Percentiles rank a stretch among this genome's conserved stretches.
Conservation (phyloP, 2,329 filamentous ascomycete genomes). For the Acephala macrosclerotiorum region DNA sequence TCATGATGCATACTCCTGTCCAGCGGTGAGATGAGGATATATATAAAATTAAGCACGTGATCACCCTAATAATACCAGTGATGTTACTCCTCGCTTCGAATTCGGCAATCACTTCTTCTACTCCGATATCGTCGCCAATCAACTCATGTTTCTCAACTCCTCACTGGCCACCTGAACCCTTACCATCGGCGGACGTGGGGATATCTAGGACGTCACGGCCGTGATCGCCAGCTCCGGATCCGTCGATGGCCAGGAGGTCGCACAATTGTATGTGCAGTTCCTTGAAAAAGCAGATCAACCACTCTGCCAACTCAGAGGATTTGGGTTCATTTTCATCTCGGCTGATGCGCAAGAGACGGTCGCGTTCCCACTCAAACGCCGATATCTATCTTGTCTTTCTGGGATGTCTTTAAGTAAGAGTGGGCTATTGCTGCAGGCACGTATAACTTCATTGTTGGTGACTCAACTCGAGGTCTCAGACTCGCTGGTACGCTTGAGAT, state of each 20-base stretch:
- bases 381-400: slow-evolving; percentile 71
- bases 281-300: slow-evolving; percentile 48
- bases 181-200: slow-evolving; percentile 57
- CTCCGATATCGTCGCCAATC: slow-evolving; percentile 60
- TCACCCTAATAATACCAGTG: too few relatives aligned
- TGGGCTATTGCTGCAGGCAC: slow-evolving; percentile 54
- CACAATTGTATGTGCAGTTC: slow-evolving; percentile 41
- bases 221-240: slow-evolving; percentile 60
- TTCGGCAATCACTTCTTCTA: slow-evolving; percentile 85
- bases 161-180: slow-evolving; percentile 47
- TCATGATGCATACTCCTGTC: too few relatives aligned
- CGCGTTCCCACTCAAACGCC: slow-evolving; percentile 60
- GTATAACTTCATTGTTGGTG: slow-evolving; percentile 14
- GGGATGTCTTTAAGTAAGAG: slow-evolving; percentile 65
- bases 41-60: too few relatives aligned
- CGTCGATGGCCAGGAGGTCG: slow-evolving; percentile 41
- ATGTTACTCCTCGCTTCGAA: slow-evolving; percentile 74
- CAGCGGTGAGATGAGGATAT: too few relatives aligned
- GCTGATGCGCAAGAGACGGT: slow-evolving; percentile 54
- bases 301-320: slow-evolving; percentile 67
- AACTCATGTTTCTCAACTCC: slow-evolving; percentile 42
- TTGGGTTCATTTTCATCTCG: slow-evolving; percentile 61
- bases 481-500: too few relatives aligned
- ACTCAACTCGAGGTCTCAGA: neutral
- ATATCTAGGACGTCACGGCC: slow-evolving; percentile 61